These are phyloP conservation scores for Diaporthe capsici DNA, from an alignment of 2,329 filamentous ascomycete species.

Conservation along the genomic window DNA sequence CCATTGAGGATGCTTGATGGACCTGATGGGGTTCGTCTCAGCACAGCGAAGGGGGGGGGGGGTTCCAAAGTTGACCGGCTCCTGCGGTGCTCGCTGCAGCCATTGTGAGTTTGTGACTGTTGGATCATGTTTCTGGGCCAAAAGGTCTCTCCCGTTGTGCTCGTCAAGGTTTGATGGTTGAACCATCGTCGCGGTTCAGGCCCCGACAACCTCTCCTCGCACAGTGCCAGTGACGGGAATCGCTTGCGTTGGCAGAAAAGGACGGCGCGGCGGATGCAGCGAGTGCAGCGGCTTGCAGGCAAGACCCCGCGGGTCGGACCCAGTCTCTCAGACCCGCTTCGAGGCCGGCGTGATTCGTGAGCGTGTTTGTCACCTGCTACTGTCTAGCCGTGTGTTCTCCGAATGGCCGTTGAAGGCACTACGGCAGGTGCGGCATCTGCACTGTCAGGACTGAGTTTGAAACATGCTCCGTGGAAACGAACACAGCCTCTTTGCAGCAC, in stretches of 20 bases:
- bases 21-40: conserved; percentile 19
- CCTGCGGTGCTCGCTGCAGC: conserved; percentile 6
- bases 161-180: conserved; percentile 21
- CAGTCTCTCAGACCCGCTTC: conserved; percentile 27
- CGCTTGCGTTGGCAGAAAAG: neutral
- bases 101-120: neutral
- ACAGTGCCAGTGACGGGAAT: conserved; percentile 25
- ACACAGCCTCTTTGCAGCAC: conserved; percentile 27
- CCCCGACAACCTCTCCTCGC: neutral
- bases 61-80: conserved; percentile 4
- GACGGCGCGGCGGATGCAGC: conserved; percentile 22
- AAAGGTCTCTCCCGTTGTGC: conserved; percentile 11
- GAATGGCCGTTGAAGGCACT: conserved; percentile 12
- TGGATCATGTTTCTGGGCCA: conserved; percentile 18
- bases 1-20: neutral
- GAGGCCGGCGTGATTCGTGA: conserved; percentile 33
- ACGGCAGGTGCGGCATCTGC: conserved; percentile 19
- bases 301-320: conserved; percentile 30
- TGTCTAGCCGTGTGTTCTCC: conserved; percentile 21
- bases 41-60: neutral
- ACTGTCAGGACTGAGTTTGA: conserved; percentile 28
- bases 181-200: conserved; percentile 29
- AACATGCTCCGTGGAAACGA: conserved; percentile 31
- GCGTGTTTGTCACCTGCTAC: conserved; percentile 25
- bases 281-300: conserved; percentile 30